phyloP scores from a whole-genome alignment of 139 green algal genomes.

The Diplosphaera chodatii region DNA sequence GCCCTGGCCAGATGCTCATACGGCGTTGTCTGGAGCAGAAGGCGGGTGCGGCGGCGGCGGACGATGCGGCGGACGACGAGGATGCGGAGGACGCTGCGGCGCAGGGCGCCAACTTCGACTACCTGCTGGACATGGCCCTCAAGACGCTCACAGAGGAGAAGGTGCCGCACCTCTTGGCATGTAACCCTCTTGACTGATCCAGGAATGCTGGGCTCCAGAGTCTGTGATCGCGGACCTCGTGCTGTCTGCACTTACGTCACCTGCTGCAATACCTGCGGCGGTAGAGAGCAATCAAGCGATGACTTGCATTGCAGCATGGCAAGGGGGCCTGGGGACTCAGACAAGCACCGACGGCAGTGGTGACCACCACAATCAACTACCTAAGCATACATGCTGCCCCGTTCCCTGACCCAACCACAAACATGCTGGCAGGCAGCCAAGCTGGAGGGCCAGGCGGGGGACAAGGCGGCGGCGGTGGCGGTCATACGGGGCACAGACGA shows the following conservation, averaged over 20 bases:
- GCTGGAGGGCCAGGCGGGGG: slow-evolving; percentile 26
- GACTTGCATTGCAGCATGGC: no score
- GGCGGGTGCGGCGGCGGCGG: not conserved
- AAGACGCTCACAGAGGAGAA: slow-evolving; percentile 92
- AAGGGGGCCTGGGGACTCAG: no score
- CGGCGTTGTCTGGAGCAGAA: not conserved
- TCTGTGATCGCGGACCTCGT: no score
- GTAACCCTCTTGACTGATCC: not conserved
- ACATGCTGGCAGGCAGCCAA: slow-evolving; percentile 36
- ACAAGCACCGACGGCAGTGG: no score
- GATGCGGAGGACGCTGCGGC: slow-evolving; percentile 21
- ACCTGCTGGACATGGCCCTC: slow-evolving; percentile 94
- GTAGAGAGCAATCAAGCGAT: no score
- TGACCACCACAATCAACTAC: no score
- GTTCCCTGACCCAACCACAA: no score
- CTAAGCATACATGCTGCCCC: no score
- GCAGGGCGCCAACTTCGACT: slow-evolving; percentile 73
- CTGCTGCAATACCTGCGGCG: no score
- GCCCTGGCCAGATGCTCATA: no score
- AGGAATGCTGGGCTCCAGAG: no score
- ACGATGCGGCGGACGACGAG: slow-evolving; percentile 36
- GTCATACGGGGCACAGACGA: slow-evolving; percentile 50
- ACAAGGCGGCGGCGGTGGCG: slow-evolving; percentile 48
- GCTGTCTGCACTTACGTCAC: no score
- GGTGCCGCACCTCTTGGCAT: slow-evolving; percentile 33